A percentile compares a stretch with the other conserved stretches of the same genome.
These are phyloP conservation scores for Colletotrichum musicola DNA, from an alignment of 2,329 filamentous ascomycete genomes.

Conservation along the genomic window DNA sequence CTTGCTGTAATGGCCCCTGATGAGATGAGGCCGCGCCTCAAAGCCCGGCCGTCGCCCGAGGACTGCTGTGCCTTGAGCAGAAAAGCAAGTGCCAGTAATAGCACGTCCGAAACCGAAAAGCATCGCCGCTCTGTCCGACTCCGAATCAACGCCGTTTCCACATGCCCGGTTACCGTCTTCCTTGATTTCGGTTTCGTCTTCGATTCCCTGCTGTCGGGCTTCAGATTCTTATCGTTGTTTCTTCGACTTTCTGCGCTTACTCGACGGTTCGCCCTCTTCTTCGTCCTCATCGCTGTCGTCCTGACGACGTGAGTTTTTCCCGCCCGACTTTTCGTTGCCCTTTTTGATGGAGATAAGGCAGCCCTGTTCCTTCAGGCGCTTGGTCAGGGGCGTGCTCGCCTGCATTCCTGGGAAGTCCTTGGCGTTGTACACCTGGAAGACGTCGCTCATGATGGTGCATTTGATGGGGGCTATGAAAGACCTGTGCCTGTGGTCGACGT, in stretches of 20 bases:
- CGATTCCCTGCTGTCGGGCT: neutral
- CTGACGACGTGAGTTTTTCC: constrained; percentile 47
- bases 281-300: constrained; percentile 62
- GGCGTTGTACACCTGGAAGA: constrained; percentile 85
- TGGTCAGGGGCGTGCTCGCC: constrained; percentile 80
- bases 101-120: neutral
- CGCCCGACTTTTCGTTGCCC: constrained; percentile 75
- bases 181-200: neutral
- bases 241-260: constrained; percentile 32
- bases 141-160: constrained; percentile 30
- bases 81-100: too few relatives aligned
- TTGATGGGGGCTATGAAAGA: constrained; percentile 66
- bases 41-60: neutral
- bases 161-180: constrained; percentile 13
- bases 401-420: constrained; percentile 91
- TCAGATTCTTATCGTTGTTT: constrained; percentile 27
- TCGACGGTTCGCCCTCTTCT: constrained; percentile 49
- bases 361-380: constrained; percentile 81
- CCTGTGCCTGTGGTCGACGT: constrained; percentile 71
- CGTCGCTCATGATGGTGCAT: constrained; percentile 71
- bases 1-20: neutral
- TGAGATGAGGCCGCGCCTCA: neutral
- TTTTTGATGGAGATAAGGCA: constrained; percentile 90
- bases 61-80: too few relatives aligned
- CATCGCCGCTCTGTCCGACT: constrained; percentile 24